Percentiles rank a stretch among this genome's conserved stretches.
These are phyloP conservation scores for Ceratocystis variospora DNA, from an alignment of 2,329 filamentous ascomycete species.

Conservation along the genomic window DNA sequence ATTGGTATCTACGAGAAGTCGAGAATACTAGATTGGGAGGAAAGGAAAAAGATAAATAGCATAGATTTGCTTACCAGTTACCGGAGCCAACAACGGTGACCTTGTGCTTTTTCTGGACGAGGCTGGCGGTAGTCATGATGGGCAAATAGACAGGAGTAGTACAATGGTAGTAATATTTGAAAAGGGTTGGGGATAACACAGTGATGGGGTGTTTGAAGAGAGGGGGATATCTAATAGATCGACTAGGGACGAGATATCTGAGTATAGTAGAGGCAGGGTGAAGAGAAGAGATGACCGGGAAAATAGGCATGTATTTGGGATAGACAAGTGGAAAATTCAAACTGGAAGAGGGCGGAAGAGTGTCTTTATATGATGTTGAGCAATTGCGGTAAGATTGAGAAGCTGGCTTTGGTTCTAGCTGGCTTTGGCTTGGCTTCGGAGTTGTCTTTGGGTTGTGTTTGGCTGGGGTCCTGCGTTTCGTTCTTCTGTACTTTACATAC, in stretches of 20 bases:
- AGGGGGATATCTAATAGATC: not conserved
- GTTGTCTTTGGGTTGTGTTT: not conserved
- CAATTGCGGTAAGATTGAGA: not conserved
- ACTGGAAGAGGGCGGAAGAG: slow-evolving; percentile 1
- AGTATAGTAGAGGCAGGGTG: not conserved
- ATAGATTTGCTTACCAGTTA: slow-evolving; percentile 56
- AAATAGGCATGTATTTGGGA: not conserved
- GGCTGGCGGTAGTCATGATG: slow-evolving; percentile 29
- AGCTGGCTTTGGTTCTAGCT: not conserved
- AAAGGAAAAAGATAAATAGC: not conserved
- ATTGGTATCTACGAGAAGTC: not conserved
- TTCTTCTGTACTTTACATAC: not conserved
- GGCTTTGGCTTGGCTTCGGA: not conserved
- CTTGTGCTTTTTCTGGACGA: slow-evolving; percentile 64
- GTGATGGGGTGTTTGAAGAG: not conserved
- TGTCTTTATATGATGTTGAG: slow-evolving; percentile 16
- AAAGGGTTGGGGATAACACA: not conserved
- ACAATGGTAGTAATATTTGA: not conserved
- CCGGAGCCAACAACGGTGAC: slow-evolving; percentile 89
- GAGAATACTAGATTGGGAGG: not conserved
- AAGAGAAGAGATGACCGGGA: not conserved
- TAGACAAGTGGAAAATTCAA: not conserved
- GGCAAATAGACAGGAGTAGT: not conserved
- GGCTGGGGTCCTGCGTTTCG: not conserved
- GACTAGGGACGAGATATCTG: not conserved